Conservation (phyloP, 768 basidiomycete species). For the Asterophora parasitica region DNA sequence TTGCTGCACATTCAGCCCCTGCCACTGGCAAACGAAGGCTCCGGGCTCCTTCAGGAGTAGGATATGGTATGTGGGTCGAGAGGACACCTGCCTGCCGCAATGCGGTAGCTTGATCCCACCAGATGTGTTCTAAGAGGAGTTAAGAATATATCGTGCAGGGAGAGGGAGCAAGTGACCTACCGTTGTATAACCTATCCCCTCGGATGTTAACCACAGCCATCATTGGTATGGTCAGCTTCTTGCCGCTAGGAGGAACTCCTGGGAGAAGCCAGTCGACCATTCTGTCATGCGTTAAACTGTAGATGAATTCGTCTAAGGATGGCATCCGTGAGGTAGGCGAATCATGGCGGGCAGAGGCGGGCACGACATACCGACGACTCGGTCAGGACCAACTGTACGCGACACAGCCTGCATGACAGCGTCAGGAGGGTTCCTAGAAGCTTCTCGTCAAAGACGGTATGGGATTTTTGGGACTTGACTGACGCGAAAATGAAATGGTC, state of each 20-base stretch:
- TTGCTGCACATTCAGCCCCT: conserved; percentile 31
- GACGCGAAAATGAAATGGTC: conserved; percentile 53
- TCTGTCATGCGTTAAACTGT: conserved; percentile 39
- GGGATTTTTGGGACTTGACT: conserved; percentile 11
- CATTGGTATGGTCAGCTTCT: conserved; percentile 46
- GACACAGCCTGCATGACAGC: conserved; percentile 39
- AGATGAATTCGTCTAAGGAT: conserved; percentile 45
- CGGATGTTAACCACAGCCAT: conserved; percentile 51
- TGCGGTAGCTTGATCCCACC: conserved; percentile 41
- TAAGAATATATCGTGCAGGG: background rate
- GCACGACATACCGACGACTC: conserved; percentile 39
- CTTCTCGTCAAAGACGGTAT: background rate
- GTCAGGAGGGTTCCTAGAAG: conserved; percentile 42
- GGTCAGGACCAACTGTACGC: conserved; percentile 47
- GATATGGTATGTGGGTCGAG: conserved; percentile 28
- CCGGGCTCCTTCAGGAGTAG: conserved; percentile 16
- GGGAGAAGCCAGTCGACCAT: conserved; percentile 47
- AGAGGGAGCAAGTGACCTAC: conserved; percentile 14
- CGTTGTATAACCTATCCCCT: conserved; percentile 34
- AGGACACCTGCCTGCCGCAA: conserved; percentile 33
- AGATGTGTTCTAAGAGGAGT: conserved; percentile 33
- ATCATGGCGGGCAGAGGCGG: background rate
- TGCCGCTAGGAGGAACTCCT: conserved; percentile 47
- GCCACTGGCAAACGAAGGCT: conserved; percentile 32
- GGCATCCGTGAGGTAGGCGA: background rate